Evolutionary conservation across 306 rosid genomes (phyloP), one percentile per base, ranked within the genome.

Genomic region (Prosopis cineraria): DNA sequence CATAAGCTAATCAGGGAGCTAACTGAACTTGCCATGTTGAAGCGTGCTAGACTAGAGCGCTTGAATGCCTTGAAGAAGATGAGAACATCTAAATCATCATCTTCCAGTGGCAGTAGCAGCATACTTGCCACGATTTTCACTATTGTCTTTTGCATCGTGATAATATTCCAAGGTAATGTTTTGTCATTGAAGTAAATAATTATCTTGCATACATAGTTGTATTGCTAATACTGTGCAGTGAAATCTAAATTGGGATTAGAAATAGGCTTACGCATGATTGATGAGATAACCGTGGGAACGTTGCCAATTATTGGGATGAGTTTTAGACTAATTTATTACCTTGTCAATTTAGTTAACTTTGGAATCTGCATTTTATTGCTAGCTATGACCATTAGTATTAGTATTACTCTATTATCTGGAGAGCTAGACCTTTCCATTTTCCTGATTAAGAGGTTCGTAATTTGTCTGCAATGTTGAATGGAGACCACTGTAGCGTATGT

Each of bases 1-100:
- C 86, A 78, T 27, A 95, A 90, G 87, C 78, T 95, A 41, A 84
- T 93, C 59, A 90, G 84, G 87, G 99, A 95, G 82, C 85, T 95
- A 56, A 76, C 96, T 19, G 93, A 87, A 69, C 84, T 91, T 79
- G 98, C 99, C 68, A 81, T 86, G 94, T 72, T 91, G 84, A 95
- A 91, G 77, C 96, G 94, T 14, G 93, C 97, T 8, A 88, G 98
- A 86, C 48, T 76, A 11, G 97, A 93, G 81, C 90, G 91, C 56
- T 87, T 88, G 89, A 95, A 90, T 79, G 90, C 91, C 39, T 77
- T 93, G 79, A 93, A 87, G 91, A 91, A 87, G 84, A 83, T 86
- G 96, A 95, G 86, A 85, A 88, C 90, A 34, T 88, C 87, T 11
- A 93, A 91, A 76, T 39, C 88, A 3, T 79, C 91, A 16, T 79